These are phyloP conservation scores for Yueomyces sinensis DNA, from an alignment of 805 yeast species.

Conservation along the genomic window DNA sequence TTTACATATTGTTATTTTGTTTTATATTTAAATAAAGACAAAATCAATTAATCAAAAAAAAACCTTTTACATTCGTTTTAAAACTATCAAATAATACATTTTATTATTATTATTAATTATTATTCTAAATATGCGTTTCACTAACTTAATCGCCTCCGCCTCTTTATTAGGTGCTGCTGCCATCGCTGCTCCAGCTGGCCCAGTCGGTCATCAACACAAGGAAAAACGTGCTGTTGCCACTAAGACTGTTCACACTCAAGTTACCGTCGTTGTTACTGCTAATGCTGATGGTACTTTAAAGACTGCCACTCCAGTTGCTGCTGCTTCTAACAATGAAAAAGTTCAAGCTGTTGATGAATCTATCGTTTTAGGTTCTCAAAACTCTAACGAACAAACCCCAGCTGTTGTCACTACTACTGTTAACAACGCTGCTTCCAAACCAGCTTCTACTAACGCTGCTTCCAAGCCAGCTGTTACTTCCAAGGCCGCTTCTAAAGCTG, in stretches of 20 bases:
- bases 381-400: background rate
- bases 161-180: slow-evolving; percentile 33
- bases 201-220: slow-evolving; percentile 33
- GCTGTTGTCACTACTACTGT: slow-evolving; percentile 14
- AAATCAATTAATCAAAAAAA: too few species aligned
- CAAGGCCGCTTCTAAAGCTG: slow-evolving; percentile 18
- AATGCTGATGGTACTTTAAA: slow-evolving; percentile 18
- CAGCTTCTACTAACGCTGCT: slow-evolving; percentile 17
- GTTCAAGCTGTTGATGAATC: background rate
- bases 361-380: slow-evolving; percentile 6
- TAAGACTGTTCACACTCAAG: slow-evolving; percentile 35
- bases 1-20: too few species aligned
- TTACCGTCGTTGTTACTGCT: slow-evolving; percentile 16
- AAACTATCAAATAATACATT: background rate
- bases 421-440: slow-evolving; percentile 13
- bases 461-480: slow-evolving; percentile 17
- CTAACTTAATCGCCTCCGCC: slow-evolving; percentile 34
- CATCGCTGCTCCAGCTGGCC: slow-evolving; percentile 47
- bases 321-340: slow-evolving; percentile 9
- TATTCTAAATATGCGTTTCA: slow-evolving; percentile 31
- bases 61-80: background rate
- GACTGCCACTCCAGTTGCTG: slow-evolving; percentile 15
- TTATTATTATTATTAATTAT: slow-evolving; percentile 1
- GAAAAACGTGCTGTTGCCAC: slow-evolving; percentile 40
- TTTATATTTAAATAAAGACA: background rate